Evolutionary conservation across 257 asterid genomes (phyloP), one percentile per base, ranked within the genome.

Genomic region (Ehretia macrophylla): DNA sequence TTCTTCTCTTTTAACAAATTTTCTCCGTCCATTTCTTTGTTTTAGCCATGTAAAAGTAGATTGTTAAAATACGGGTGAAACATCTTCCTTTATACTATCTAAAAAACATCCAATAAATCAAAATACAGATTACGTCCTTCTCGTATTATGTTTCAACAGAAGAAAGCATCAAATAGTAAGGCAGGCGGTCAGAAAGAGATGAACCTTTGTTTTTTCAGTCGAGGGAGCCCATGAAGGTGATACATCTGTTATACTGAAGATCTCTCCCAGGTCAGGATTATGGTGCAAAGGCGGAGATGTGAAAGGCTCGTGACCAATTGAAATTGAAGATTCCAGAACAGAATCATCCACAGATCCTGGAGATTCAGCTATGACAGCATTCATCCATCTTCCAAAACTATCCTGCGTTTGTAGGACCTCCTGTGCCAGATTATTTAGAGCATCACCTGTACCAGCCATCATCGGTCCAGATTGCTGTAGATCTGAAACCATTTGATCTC

Each of bases 151-250:
- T 4, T 10, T 4, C 1, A 45, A 11, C 8, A 45, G 17, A 45
- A 45, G 14, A 4, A 45, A 45, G n/a, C 17, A 17, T 13, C 50
- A 45, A 17, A 17, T 45, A 45, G 16, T 8, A 14, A 47, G 18
- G 22, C 13, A 32, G 17, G 18, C 0, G 67, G 47, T 20, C 58
- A 51, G 48, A 64, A 32, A 18, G 61, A 62, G 39, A 68, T 74
- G 39, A 72, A 87, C 96, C 94, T 87, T 87, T 39, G 91, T 84
- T 65, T 77, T 84, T 84, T 82, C 94, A 59, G 70, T 76, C 57
- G 96, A 76, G 77, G 79, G 70, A 51, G 88, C 94, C 83, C 81
- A 85, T 44, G 84, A 44, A 61, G 90, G 96, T 46, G 94, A 82
- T 74, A 87, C 57, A 52, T 87, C 90, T 14, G 75, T 70, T 73